phyloP scores from a whole-genome alignment of 2,329 filamentous ascomycete species.

The Endocalyx cinctus region DNA sequence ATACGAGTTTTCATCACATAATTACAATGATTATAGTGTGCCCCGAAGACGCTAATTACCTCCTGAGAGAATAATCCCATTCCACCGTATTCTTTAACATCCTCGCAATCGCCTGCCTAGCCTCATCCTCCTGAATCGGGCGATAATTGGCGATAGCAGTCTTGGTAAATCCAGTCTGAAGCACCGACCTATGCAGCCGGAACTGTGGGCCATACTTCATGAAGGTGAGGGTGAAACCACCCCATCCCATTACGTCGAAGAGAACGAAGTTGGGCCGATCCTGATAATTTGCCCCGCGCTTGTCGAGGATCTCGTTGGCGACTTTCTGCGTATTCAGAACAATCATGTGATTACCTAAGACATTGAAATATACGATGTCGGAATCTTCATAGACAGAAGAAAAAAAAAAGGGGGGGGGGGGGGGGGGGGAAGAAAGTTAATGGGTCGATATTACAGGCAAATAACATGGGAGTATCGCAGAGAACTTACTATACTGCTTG shows the following conservation, averaged over 20 bases:
- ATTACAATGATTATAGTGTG: too few relatives aligned
- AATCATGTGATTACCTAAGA: slow-evolving; percentile 32
- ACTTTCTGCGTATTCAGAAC: slow-evolving; percentile 33
- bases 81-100: slow-evolving; percentile 8
- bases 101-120: slow-evolving; percentile 11
- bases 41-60: slow-evolving; percentile 1
- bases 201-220: slow-evolving; percentile 14
- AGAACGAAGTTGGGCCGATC: slow-evolving; percentile 35
- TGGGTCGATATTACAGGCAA: too few relatives aligned
- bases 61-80: slow-evolving; percentile 13
- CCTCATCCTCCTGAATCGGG: slow-evolving; percentile 15
- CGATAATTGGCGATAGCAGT: slow-evolving; percentile 12
- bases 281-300: slow-evolving; percentile 34
- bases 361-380: slow-evolving; percentile 29
- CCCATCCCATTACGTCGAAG: slow-evolving; percentile 26
- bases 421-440: too few relatives aligned
- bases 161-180: slow-evolving; percentile 15
- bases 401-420: too few relatives aligned
- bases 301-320: slow-evolving; percentile 35
- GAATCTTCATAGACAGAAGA: too few relatives aligned
- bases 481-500: slow-evolving; percentile 11
- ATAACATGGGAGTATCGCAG: too few relatives aligned
- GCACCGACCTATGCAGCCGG: slow-evolving; percentile 11
- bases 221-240: slow-evolving; percentile 20
- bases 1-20: not conserved